Evolutionary conservation across 257 asterid species (phyloP).

Genomic region (Penstemon eatonii): DNA sequence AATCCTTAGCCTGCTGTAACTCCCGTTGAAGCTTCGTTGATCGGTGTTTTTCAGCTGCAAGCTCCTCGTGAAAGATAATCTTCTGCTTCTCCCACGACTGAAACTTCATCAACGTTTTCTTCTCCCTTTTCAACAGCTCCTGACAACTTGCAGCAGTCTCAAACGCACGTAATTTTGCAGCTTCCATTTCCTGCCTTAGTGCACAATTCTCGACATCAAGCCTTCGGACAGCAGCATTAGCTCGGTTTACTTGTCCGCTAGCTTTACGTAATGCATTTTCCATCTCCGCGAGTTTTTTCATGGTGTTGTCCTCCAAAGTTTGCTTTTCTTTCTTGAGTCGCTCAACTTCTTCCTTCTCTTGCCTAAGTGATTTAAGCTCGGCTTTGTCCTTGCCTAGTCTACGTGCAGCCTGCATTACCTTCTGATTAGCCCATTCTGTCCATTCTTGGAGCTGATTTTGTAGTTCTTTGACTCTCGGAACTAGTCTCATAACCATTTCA

Average conservation of each 20-base stretch:
- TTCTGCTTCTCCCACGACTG: slow-evolving; percentile 96
- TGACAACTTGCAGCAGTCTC: slow-evolving; percentile 75
- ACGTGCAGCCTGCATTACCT: slow-evolving; percentile 95
- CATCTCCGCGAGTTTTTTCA: slow-evolving; percentile 85
- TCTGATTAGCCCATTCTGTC: slow-evolving; percentile 99
- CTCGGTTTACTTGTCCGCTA: slow-evolving; percentile 79
- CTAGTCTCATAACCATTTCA: slow-evolving; percentile 75
- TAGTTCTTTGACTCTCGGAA: slow-evolving; percentile 65
- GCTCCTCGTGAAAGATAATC: slow-evolving; percentile 67
- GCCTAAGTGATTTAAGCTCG: slow-evolving; percentile 87
- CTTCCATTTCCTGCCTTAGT: slow-evolving; percentile 79
- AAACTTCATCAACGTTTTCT: slow-evolving; percentile 58
- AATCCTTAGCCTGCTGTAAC: slow-evolving; percentile 59
- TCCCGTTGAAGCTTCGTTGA: slow-evolving; percentile 49
- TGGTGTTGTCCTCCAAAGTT: slow-evolving; percentile 65
- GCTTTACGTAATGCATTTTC: slow-evolving; percentile 81
- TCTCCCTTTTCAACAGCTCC: slow-evolving; percentile 81
- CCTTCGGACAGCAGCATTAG: slow-evolving; percentile 68
- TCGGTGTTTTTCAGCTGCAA: slow-evolving; percentile 57
- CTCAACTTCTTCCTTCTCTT: slow-evolving; percentile 90
- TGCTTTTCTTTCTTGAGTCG: slow-evolving; percentile 85
- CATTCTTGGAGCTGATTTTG: slow-evolving; percentile 91
- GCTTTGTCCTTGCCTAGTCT: slow-evolving; percentile 85
- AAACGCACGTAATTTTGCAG: slow-evolving; percentile 65
- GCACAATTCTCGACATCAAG: slow-evolving; percentile 70